phyloP scores from a whole-genome alignment of 805 yeast genomes.

The Wickerhamiella shivajii region DNA sequence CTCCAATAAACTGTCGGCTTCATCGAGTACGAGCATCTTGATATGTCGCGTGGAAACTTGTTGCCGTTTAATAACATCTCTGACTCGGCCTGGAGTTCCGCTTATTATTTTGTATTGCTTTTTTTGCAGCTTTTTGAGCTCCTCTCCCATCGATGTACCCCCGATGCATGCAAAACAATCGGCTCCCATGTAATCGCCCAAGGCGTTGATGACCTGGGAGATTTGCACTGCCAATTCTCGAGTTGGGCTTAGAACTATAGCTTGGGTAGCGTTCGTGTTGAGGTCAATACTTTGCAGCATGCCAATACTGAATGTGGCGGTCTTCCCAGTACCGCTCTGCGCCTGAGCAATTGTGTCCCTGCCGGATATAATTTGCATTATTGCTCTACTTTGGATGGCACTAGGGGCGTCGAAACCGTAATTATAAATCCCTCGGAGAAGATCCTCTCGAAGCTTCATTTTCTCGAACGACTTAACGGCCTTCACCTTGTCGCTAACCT shows the following conservation, averaged over 20 bases:
- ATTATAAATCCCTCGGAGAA: conserved; percentile 50
- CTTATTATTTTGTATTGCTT: conserved; percentile 84
- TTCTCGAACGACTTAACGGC: conserved; percentile 20
- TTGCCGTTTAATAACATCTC: conserved; percentile 80
- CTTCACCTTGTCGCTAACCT: conserved; percentile 43
- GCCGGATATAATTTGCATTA: conserved; percentile 61
- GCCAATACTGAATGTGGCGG: conserved; percentile 94
- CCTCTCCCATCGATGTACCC: conserved; percentile 74
- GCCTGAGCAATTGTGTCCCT: conserved; percentile 85
- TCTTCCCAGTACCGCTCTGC: conserved; percentile 98
- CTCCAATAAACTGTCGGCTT: conserved; percentile 89
- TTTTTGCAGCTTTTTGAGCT: conserved; percentile 47
- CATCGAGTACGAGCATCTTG: conserved; percentile 84
- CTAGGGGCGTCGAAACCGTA: conserved; percentile 75
- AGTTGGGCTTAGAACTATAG: conserved; percentile 84
- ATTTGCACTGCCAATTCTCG: conserved; percentile 93
- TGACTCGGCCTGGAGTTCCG: conserved; percentile 95
- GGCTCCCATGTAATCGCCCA: conserved; percentile 80
- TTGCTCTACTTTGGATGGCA: conserved; percentile 72
- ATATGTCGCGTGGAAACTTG: conserved; percentile 56
- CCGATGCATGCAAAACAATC: conserved; percentile 89
- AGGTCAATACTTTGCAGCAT: conserved; percentile 77
- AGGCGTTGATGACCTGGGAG: conserved; percentile 68
- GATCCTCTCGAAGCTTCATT: conserved; percentile 24
- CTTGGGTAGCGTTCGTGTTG: conserved; percentile 63